Base-by-base conservation (phyloP, 768 basidiomycete genomes). In the Artomyces pyxidatus region DNA sequence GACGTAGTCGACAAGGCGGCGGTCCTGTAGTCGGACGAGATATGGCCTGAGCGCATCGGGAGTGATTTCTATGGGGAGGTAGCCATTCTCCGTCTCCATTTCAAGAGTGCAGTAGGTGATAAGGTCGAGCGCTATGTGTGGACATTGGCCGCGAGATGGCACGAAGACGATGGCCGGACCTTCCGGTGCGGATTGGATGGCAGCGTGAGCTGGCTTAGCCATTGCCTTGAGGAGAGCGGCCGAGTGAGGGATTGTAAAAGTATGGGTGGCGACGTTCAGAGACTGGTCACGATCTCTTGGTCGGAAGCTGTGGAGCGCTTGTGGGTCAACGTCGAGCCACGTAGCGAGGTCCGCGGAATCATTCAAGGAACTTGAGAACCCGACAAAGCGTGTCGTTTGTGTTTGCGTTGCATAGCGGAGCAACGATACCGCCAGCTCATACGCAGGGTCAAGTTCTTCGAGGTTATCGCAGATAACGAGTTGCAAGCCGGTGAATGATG, bases 161-260 rank as follows among this genome's bases (percentile, higher is more conserved):
- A 96, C 89, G 64, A 98, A 96, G 10, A 95, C 73, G 52, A 98
- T 76, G 0, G 83, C 77, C 3, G 75, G 70, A 48, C 76, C 75
- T 6, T 66, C 70, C 11, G 63, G 59, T 1, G 69, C 62, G 2
- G 68, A 69, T 12, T 67, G 75, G 51, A 96, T 80, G n/a, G 81
- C 81, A 9, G 80, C 67, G 65, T 94, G 88, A 2, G 85, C 81
- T 3, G 95, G 92, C 62, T 91, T 94, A 41, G 87, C 80, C 85
- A 98, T 96, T 2, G 83, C 78, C 59, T 93, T 94, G 67, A 92
- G 83, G 17, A 98, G 72, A 0, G 89, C 81, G 0, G 85, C 76
- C 4, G 94, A 96, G 58, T 92, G 82, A 0, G 91, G 80, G 39
- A 92, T 85, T 16, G 82, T 84, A 68, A 95, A 97, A 0, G 89